Conservation (phyloP, 306 rosid genomes). For the Elaeagnus macrophylla region DNA sequence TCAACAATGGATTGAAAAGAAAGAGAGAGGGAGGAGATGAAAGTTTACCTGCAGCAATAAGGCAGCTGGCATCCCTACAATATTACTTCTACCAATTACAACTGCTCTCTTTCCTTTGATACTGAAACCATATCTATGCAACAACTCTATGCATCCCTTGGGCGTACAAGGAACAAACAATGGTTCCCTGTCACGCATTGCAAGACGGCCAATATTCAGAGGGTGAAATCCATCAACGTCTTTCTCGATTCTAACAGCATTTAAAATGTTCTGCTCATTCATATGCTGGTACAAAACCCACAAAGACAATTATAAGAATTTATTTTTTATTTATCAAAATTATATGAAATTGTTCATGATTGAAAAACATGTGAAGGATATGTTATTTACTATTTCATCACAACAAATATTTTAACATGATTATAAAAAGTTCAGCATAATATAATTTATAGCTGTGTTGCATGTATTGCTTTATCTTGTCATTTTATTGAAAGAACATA, state of each 20-base stretch:
- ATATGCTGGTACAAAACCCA: constrained; percentile 25
- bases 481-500: too few species aligned
- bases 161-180: constrained; percentile 37
- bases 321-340: background rate
- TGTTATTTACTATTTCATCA: background rate
- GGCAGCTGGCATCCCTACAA: constrained; percentile 32
- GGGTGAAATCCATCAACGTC: constrained; percentile 50
- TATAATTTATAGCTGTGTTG: too few species aligned
- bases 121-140: constrained; percentile 27
- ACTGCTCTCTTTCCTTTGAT: constrained; percentile 32
- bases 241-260: constrained; percentile 30
- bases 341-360: background rate
- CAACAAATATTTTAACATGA: too few species aligned
- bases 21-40: too few species aligned
- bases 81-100: constrained; percentile 33
- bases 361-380: background rate
- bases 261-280: constrained; percentile 27
- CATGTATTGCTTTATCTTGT: too few species aligned
- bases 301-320: background rate
- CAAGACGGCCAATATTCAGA: constrained; percentile 32
- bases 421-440: too few species aligned
- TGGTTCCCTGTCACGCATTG: constrained; percentile 29
- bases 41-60: constrained; percentile 17
- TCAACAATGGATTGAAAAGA: too few species aligned
- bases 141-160: constrained; percentile 30